Conservation (phyloP, 495 filamentous ascomycete genomes). For the Talaromyces adpressus region DNA sequence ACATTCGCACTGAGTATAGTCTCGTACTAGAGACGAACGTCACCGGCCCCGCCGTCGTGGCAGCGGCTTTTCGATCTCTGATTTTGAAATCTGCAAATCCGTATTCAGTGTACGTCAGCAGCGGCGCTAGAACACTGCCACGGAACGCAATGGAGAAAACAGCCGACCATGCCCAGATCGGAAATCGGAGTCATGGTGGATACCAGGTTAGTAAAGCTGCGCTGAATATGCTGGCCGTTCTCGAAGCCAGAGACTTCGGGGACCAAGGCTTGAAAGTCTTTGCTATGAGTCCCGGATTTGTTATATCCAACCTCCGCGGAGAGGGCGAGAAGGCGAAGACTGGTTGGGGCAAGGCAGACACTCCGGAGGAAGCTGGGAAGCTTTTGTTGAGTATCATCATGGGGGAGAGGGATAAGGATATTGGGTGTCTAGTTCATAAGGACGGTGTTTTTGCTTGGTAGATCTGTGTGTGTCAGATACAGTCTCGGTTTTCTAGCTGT, state of each 20-base stretch:
- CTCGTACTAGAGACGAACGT: conserved; percentile 25
- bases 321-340: conserved; percentile 15
- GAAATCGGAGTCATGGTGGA: conserved; percentile 21
- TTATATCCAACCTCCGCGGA: conserved; percentile 26
- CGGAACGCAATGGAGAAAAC: conserved; percentile 16
- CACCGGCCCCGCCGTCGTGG: conserved; percentile 20
- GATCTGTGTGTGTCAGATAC: not conserved
- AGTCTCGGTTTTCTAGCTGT: not conserved
- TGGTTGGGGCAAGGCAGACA: conserved; percentile 17
- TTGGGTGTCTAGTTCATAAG: conserved; percentile 17
- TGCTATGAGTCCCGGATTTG: conserved; percentile 36
- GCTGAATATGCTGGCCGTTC: conserved; percentile 41
- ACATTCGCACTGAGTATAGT: conserved; percentile 10
- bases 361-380: conserved; percentile 16
- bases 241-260: conserved; percentile 35
- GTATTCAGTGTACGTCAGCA: conserved; percentile 21
- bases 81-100: conserved; percentile 19
- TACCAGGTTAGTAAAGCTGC: conserved; percentile 49
- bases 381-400: conserved; percentile 20
- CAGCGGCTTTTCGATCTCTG: conserved; percentile 18
- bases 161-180: conserved; percentile 7
- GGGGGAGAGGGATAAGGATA: conserved; percentile 23
- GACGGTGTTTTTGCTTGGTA: conserved; percentile 17
- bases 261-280: conserved; percentile 38
- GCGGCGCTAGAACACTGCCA: conserved; percentile 19